These are phyloP conservation scores for Kazachstania psychrophila DNA, from an alignment of 805 yeast genomes.

Conservation along the genomic window DNA sequence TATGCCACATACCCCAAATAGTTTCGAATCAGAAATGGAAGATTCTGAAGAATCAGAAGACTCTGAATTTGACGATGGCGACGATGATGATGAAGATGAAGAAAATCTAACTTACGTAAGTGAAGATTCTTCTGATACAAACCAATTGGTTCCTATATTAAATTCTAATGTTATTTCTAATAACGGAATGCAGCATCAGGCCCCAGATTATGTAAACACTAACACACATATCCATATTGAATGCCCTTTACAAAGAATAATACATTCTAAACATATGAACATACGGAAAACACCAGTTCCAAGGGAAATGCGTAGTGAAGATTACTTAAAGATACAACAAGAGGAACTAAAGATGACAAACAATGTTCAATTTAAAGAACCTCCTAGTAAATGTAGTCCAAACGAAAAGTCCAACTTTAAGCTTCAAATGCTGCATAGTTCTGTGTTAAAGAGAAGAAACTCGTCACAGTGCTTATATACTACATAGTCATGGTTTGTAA, in stretches of 20 bases:
- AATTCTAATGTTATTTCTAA: neutral
- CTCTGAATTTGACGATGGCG: neutral
- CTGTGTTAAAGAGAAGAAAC: slow-evolving; percentile 24
- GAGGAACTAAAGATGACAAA: slow-evolving; percentile 1
- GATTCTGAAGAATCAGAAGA: too few species aligned
- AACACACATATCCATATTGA: slow-evolving; percentile 8
- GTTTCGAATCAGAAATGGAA: neutral
- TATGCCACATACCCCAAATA: slow-evolving; percentile 3
- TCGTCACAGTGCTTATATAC: slow-evolving; percentile 5
- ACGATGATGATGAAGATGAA: slow-evolving; percentile 1
- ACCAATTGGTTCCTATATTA: neutral
- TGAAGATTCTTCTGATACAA: neutral
- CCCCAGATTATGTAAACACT: neutral
- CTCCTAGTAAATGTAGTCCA: slow-evolving; percentile 5
- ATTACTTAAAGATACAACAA: neutral
- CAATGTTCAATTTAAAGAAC: too few species aligned
- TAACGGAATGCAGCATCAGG: neutral
- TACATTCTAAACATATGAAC: slow-evolving; percentile 5
- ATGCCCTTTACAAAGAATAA: slow-evolving; percentile 4
- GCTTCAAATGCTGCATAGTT: slow-evolving; percentile 19
- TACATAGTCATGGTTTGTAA: neutral
- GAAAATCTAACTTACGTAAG: neutral
- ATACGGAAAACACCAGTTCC: slow-evolving; percentile 11
- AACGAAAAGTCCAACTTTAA: slow-evolving; percentile 11
- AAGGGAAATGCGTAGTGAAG: slow-evolving; percentile 1